These are phyloP conservation scores for Kwoniella dendrophila DNA, from an alignment of 768 basidiomycete genomes.

Conservation along the genomic window DNA sequence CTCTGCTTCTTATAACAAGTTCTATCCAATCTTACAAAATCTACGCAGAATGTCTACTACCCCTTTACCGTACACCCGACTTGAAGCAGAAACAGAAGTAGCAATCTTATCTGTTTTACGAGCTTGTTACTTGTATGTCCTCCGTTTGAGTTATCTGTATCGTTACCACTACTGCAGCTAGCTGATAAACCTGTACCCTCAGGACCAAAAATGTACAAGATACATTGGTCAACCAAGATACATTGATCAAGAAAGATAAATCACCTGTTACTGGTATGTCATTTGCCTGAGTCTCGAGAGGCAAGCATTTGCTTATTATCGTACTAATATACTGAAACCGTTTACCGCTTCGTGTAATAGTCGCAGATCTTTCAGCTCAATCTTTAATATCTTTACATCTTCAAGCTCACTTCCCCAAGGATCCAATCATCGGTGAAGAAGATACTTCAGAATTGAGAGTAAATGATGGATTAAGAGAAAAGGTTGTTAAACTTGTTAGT, in stretches of 20 bases:
- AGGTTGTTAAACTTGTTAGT: constrained; percentile 80
- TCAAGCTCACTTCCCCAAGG: constrained; percentile 72
- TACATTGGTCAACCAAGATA: constrained; percentile 79
- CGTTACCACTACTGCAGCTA: neutral
- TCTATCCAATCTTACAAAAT: neutral
- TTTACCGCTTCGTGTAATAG: constrained; percentile 57
- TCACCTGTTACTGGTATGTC: constrained; percentile 79
- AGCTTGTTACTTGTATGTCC: constrained; percentile 67
- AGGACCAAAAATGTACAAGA: constrained; percentile 80
- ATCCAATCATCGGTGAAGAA: constrained; percentile 93
- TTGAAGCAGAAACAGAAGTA: constrained; percentile 72
- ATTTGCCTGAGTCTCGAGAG: neutral
- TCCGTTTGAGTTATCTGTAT: neutral
- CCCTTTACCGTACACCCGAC: constrained; percentile 56
- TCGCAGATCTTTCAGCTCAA: constrained; percentile 92
- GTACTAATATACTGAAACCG: neutral
- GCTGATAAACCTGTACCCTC: neutral
- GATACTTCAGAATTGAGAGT: constrained; percentile 77
- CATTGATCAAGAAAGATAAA: constrained; percentile 86
- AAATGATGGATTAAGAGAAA: constrained; percentile 62
- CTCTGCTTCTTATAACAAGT: neutral
- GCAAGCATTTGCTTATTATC: neutral
- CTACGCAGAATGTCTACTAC: constrained; percentile 7
- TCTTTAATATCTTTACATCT: constrained; percentile 86
- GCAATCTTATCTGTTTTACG: constrained; percentile 84